Evolutionary conservation across 2,329 filamentous ascomycete genomes (phyloP).

Genomic region (Arthrobotrys sinensis): DNA sequence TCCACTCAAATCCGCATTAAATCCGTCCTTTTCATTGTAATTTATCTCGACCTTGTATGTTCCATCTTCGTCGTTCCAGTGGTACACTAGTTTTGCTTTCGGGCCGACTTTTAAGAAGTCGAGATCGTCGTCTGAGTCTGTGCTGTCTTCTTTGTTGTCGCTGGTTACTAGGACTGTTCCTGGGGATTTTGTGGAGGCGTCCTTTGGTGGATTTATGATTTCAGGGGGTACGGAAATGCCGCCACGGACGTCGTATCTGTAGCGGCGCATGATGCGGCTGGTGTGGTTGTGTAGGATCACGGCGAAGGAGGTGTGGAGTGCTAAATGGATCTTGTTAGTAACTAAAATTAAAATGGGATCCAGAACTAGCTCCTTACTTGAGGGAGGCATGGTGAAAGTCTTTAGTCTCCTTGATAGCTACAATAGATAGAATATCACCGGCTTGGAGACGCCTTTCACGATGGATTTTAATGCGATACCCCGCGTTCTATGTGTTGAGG

Average conservation of each 20-base stretch:
- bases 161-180: constrained; percentile 49
- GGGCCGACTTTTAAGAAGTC: constrained; percentile 47
- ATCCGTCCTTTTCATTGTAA: constrained; percentile 55
- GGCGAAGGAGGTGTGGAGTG: constrained; percentile 44
- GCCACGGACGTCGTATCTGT: constrained; percentile 51
- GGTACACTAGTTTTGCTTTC: constrained; percentile 50
- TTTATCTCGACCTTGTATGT: constrained; percentile 51
- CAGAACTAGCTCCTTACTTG: not conserved
- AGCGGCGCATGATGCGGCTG: constrained; percentile 48
- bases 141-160: constrained; percentile 55
- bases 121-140: constrained; percentile 48
- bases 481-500: constrained; percentile 29
- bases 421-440: not conserved
- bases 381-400: constrained; percentile 1
- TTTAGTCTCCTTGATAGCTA: not conserved
- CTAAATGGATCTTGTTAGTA: not conserved
- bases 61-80: constrained; percentile 55
- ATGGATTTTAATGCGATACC: not conserved
- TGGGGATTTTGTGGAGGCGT: constrained; percentile 18
- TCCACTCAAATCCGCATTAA: constrained; percentile 43
- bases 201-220: constrained; percentile 45
- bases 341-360: not conserved
- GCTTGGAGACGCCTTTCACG: not conserved
- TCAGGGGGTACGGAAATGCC: constrained; percentile 50
- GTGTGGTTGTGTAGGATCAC: constrained; percentile 56